Base-by-base conservation (phyloP, 441 rosid genomes). In the Populus tomentosa region DNA sequence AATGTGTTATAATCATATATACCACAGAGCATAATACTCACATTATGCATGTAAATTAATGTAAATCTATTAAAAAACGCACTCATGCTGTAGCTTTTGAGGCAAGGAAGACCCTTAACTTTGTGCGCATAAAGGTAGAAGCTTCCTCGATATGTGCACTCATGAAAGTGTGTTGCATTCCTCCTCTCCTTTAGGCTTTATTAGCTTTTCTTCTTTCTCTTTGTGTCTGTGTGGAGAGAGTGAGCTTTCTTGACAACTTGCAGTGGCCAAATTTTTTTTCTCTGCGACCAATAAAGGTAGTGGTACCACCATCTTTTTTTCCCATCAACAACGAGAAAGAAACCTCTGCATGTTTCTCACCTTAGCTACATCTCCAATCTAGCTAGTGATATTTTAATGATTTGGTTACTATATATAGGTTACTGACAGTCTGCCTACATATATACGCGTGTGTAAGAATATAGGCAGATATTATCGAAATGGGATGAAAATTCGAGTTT, bases 71-170 rank as follows among this genome's bases (percentile, higher is more conserved):
- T 14, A 18, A 5, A 53, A 53, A 53, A 53, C 61, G n/a, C 0
- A 53, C 61, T 16, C 61, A 18, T 53, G 61, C 61, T 4, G 61
- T 16, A 18, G 61, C 6, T 53, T 16, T 5, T 16, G 61, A 16
- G 61, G 61, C 21, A 5, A 28, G 80, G 28, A 66, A 73, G 53
- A 42, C 18, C n/a, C 38, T 50, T 20, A 67, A 59, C 80, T 85
- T 80, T 78, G 75, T 9, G 78, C 16, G 28, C 76, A 77, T 75
- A 83, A 86, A 86, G 90, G 67, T 59, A 79, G 94, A 90, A 91
- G 96, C 96, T 90, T 90, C 96, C 90, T 91, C 95, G 93, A 88
- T 80, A 86, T 84, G 83, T 76, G 89, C 67, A 85, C 72, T 80
- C 88, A 50, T 84, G 91, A 84, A 80, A 87, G 88, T 87, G 89